Evolutionary conservation across 2,329 filamentous ascomycete species (phyloP).

Genomic region (Alternaria sp.): DNA sequence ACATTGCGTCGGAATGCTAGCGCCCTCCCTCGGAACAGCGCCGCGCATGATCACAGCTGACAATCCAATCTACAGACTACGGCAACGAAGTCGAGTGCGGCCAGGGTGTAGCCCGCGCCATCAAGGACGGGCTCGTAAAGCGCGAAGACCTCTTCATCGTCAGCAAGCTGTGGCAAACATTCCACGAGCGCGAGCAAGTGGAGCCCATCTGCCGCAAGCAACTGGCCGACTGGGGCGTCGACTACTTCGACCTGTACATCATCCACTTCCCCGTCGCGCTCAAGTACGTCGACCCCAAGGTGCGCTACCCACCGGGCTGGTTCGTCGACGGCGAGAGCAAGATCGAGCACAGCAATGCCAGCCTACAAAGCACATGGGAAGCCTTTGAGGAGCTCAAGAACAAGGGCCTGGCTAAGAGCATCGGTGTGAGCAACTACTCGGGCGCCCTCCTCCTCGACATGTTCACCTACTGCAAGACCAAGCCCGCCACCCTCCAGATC

Average conservation of each 20-base stretch:
- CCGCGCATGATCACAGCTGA: constrained; percentile 2
- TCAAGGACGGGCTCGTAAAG: constrained; percentile 48
- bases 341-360: constrained; percentile 47
- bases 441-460: constrained; percentile 58
- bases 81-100: constrained; percentile 48
- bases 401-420: constrained; percentile 45
- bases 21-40: constrained; percentile 13
- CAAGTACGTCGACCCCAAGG: constrained; percentile 57
- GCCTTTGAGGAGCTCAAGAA: constrained; percentile 51
- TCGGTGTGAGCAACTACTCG: constrained; percentile 47
- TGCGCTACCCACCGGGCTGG: constrained; percentile 47
- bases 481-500: constrained; percentile 46
- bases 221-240: constrained; percentile 45
- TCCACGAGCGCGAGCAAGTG: constrained; percentile 81
- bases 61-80: constrained; percentile 34
- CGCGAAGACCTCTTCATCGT: constrained; percentile 86
- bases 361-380: constrained; percentile 46
- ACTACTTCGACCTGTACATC: constrained; percentile 59
- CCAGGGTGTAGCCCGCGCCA: constrained; percentile 45
- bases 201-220: constrained; percentile 73
- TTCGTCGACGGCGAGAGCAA: constrained; percentile 41
- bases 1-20: constrained; percentile 19
- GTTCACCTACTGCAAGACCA: constrained; percentile 57
- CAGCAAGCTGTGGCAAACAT: constrained; percentile 92
- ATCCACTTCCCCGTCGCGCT: constrained; percentile 90